Base-by-base conservation (phyloP, 2,329 filamentous ascomycete genomes). In the Zymoseptoria crescenta region DNA sequence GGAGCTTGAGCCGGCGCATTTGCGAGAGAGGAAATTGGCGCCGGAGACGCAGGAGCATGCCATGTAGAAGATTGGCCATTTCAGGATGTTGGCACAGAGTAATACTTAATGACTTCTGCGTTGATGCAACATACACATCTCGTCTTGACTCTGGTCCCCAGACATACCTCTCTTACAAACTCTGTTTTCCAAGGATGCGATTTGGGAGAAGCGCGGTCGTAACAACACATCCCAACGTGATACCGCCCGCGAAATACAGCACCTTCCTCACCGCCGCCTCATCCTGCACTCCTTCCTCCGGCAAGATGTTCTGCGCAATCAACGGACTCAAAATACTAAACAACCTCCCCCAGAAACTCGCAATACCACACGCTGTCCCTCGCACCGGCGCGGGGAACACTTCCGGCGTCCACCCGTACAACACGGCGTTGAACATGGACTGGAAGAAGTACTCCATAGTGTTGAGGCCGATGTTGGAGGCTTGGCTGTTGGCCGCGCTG, bases 241-340 rank as follows among this genome's bases (percentile, higher is more conserved):
- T 76, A 1, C 80, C 79, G 3, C 81, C 82, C 5, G 82, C 82
- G 21, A 85, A 67, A 64, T 83, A 85, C 56, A 84, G 59, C 0
- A 83, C 79, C 4, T 73, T 74, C 59, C 83, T 82, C 27, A 59
- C 53, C 5, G 79, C 68, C 48, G 76, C 62, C 49, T 64, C 49
- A 20, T 61, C 54, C 20, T 59, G 59, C 8, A 52, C 48, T 3
- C 62, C 64, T 16, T 29, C 28, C 7, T 56, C 48, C 0, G 70
- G 70, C 24, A 72, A 52, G 3, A 71, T 67, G n/a, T 79, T 72
- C 62, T 82, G 78, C 4, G 80, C 81, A 56, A 82, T 81, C 45
- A 84, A 65, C 0, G 83, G 83, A 45, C 80, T 81, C 16, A 85
- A 76, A 51, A 85, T 84, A 8, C 80, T 79, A 63, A 83, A 83